These are phyloP conservation scores for Trichosporon inkin DNA, from an alignment of 1,284 basidiomycete species.

Conservation along the genomic window DNA sequence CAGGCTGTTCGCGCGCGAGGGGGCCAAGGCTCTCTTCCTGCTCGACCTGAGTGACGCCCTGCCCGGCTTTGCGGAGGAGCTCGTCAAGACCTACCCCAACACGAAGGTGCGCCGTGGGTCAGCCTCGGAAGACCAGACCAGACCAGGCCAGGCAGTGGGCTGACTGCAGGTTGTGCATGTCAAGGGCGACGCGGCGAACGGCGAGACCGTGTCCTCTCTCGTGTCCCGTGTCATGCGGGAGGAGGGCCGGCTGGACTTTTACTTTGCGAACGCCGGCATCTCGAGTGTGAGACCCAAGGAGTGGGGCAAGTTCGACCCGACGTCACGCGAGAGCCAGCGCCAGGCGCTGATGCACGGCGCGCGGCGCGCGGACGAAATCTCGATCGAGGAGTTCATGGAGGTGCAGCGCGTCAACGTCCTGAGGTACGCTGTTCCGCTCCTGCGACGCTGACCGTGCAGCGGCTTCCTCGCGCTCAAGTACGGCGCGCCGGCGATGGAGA, in stretches of 20 bases:
- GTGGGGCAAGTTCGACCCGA: slow-evolving; percentile 10
- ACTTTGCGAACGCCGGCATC: slow-evolving; percentile 79
- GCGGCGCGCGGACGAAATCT: not conserved
- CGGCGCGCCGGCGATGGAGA: slow-evolving; percentile 71
- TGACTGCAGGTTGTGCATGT: slow-evolving; percentile 42
- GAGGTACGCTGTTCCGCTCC: slow-evolving; percentile 34
- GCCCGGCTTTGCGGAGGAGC: slow-evolving; percentile 64
- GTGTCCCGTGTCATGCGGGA: slow-evolving; percentile 71
- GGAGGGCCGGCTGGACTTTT: slow-evolving; percentile 81
- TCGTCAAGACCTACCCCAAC: slow-evolving; percentile 65
- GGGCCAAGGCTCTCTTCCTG: slow-evolving; percentile 76
- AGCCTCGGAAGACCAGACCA: no score
- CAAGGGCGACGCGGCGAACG: slow-evolving; percentile 78
- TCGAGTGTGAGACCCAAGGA: slow-evolving; percentile 18
- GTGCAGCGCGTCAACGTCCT: slow-evolving; percentile 75
- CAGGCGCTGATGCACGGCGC: not conserved
- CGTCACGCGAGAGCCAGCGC: not conserved
- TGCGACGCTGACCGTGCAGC: slow-evolving; percentile 35
- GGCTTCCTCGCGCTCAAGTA: slow-evolving; percentile 86
- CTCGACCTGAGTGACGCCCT: slow-evolving; percentile 71
- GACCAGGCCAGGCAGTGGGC: not conserved
- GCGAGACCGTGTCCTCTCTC: slow-evolving; percentile 62
- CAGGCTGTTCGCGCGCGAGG: slow-evolving; percentile 50
- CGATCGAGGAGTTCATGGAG: slow-evolving; percentile 64
- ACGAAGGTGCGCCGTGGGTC: slow-evolving; percentile 68